Base-by-base conservation (phyloP, 441 rosid genomes). In the Adansonia madagascariensis region DNA sequence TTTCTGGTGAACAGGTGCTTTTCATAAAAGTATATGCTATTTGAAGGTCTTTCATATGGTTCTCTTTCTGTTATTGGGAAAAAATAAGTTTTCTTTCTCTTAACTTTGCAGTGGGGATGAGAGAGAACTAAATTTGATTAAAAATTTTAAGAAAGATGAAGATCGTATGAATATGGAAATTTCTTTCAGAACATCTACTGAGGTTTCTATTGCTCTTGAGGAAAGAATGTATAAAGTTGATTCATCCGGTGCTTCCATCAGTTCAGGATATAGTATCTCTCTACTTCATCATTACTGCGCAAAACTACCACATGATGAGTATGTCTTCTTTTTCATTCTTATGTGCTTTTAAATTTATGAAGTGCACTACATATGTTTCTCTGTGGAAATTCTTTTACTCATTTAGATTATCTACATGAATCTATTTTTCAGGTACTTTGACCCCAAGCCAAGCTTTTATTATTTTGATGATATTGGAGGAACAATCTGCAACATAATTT, bases 301-400 rank as follows among this genome's bases (percentile, higher is more conserved):
- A 55, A 92, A 89, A 86, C 97, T 96, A 67, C 96, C 97, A 14
- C 99, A 87, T 81, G 99, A 94, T 76, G 98, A 92, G 99, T 96
- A 91, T 85, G 94, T 52, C 75, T 68, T 79, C 79, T 55, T 79
- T 44, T 78, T 71, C 12, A n/a, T 77, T 82, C 65, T 49, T 71
- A 70, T 71, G 31, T 56, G 56, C 70, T 43, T 73, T 82, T 64
- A 79, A 50, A 70, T 71, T 44, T 63, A 46, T 43, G 67, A 60
- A 59, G 75, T 74, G 56, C 72, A 17, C 41, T 66, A 78, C 53
- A 53, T 59, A 39, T 14, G 17, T 50, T 9, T 61, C 59, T 69
- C 3, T 71, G 71, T 74, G 70, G 62, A 62, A 69, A 73, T 15
- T 80, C 12, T 11, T 61, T 27, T 15, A 12, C 60, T 81, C 67